Conservation (phyloP, 192 early-diverging fungal species). For the Chytriomyces confervae region DNA sequence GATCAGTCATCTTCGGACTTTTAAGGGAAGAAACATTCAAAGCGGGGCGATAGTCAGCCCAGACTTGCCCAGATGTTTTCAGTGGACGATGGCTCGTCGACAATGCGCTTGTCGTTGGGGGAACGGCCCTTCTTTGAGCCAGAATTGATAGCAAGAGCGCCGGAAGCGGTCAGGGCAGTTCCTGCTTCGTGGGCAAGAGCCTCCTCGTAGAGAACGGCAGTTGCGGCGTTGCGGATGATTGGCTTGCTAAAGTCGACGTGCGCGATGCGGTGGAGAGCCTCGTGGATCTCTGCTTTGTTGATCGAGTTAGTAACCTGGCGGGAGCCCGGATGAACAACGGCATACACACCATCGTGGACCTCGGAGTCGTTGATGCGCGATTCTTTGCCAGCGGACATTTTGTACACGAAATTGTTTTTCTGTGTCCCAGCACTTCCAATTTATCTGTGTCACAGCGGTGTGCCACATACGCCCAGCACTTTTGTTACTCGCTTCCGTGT, state of each 20-base stretch:
- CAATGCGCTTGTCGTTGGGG: slow-evolving; percentile 97
- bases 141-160: slow-evolving; percentile 89
- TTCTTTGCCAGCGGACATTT: neutral
- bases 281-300: slow-evolving; percentile 55
- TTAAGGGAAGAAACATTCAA: neutral
- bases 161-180: slow-evolving; percentile 86
- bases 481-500: too few species aligned
- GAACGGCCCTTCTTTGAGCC: slow-evolving; percentile 92
- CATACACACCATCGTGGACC: slow-evolving; percentile 4
- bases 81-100: slow-evolving; percentile 83
- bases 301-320: neutral
- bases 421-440: too few species aligned
- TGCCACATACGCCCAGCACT: too few species aligned
- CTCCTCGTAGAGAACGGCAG: slow-evolving; percentile 85
- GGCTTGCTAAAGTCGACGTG: slow-evolving; percentile 82
- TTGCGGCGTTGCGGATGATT: slow-evolving; percentile 75
- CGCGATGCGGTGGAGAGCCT: slow-evolving; percentile 71
- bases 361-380: slow-evolving; percentile 3
- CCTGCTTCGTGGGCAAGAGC: slow-evolving; percentile 84
- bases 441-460: too few species aligned
- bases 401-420: neutral
- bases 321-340: neutral
- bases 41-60: neutral
- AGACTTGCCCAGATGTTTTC: slow-evolving; percentile 81
- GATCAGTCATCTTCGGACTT: neutral